Base-by-base conservation (phyloP, 169 alveolate genomes). In the Plasmodium fragile region DNA sequence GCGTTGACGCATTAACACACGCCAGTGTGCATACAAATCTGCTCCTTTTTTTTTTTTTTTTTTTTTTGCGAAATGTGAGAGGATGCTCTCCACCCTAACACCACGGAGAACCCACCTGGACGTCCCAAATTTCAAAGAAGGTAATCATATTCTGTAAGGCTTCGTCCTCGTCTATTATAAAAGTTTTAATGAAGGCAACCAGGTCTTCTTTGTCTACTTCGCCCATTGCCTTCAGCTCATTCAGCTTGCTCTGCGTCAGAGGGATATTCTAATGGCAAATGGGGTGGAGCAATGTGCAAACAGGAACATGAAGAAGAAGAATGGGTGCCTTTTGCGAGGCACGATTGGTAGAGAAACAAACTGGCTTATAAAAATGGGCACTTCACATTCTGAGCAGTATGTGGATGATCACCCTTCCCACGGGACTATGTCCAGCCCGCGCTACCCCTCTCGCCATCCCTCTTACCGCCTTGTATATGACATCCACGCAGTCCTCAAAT, bases 61-160 rank as follows among this genome's bases (percentile, higher is more conserved):
- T 7, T 41, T 45, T 11, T 49, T 49, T 49, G 59, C 22, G 22
- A 49, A 49, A 49, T 13, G 59, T 49, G 59, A 13, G 59, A 13
- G 22, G 22, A 49, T 49, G 5, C 59, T 22, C n/a, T 22, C 53
- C 25, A 10, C 18, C 25, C 28, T 18, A 0, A 32, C 49, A 32
- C 59, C 22, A 28, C 65, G 49, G 49, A n/a, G 13, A 10, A 69
- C 45, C 28, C 80, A 85, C 93, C 93, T 73, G 30, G 39, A 85
- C 84, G 65, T 85, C 93, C 93, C 93, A 85, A 69, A 85, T 85
- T 85, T 85, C 93, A 55, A 85, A 85, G 45, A 85, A 85, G 18
- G 93, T 85, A 4, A 73, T 75, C 93, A 85, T 85, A 6, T 85
- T 85, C 65, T 85, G 78, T n/a, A 85, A 75, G 10, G 93, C 93